Conservation (phyloP, 805 yeast species). For the Metahyphopichia silvanorum region DNA sequence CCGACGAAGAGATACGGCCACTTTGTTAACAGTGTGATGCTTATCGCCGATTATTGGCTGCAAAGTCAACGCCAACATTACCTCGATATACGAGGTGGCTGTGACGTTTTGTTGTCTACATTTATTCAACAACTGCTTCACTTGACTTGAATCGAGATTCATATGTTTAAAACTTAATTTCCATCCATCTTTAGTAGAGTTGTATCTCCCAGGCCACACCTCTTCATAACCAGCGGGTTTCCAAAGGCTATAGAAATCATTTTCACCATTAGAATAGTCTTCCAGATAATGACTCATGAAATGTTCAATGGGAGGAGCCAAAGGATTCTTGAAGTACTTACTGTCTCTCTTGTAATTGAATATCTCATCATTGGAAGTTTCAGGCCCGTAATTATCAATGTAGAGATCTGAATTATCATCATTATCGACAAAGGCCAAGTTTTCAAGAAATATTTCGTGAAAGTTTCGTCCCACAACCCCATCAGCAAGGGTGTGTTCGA, state of each 20-base stretch:
- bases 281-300: slow-evolving; percentile 21
- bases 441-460: slow-evolving; percentile 31
- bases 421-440: slow-evolving; percentile 16
- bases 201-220: slow-evolving; percentile 33
- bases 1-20: slow-evolving; percentile 34
- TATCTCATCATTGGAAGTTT: slow-evolving; percentile 10
- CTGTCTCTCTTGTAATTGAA: slow-evolving; percentile 21
- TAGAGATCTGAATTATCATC: slow-evolving; percentile 12
- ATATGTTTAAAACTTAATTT: slow-evolving; percentile 23
- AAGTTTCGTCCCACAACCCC: slow-evolving; percentile 33
- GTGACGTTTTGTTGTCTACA: slow-evolving; percentile 30
- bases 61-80: slow-evolving; percentile 21
- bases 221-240: slow-evolving; percentile 14
- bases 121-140: slow-evolving; percentile 16
- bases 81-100: slow-evolving; percentile 29
- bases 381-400: slow-evolving; percentile 5
- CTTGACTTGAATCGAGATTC: slow-evolving; percentile 21
- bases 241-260: slow-evolving; percentile 17
- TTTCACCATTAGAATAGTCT: slow-evolving; percentile 24
- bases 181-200: slow-evolving; percentile 8
- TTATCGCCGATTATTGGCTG: slow-evolving; percentile 24
- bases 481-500: slow-evolving; percentile 40
- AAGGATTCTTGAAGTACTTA: slow-evolving; percentile 16
- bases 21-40: slow-evolving; percentile 19
- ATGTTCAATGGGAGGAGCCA: slow-evolving; percentile 35